phyloP scores from a whole-genome alignment of 805 yeast genomes.

The Wickerhamiella kurtzmanii region DNA sequence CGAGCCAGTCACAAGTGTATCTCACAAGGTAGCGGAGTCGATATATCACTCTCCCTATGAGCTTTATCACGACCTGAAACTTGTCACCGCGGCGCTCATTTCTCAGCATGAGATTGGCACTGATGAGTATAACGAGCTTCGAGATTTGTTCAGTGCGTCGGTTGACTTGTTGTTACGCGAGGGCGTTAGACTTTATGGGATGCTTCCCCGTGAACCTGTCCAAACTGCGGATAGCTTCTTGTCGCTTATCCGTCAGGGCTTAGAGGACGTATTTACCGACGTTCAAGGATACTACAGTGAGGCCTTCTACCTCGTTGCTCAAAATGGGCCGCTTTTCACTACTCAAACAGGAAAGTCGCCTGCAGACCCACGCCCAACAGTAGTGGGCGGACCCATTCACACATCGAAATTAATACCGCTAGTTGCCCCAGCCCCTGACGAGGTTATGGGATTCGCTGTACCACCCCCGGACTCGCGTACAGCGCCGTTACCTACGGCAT shows the following conservation, averaged over 20 bases:
- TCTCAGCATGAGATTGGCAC: constrained; percentile 20
- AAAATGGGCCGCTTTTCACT: constrained; percentile 67
- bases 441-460: constrained; percentile 28
- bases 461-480: constrained; percentile 32
- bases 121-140: constrained; percentile 18
- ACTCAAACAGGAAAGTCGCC: constrained; percentile 56
- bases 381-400: constrained; percentile 53
- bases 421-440: constrained; percentile 23
- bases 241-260: constrained; percentile 17
- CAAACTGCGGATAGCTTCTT: constrained; percentile 13
- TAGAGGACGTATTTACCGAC: constrained; percentile 34
- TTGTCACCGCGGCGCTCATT: constrained; percentile 19
- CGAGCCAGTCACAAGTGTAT: constrained; percentile 12
- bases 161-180: constrained; percentile 25
- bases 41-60: constrained; percentile 8
- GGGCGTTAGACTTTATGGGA: constrained; percentile 21
- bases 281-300: constrained; percentile 85
- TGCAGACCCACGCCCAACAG: constrained; percentile 60
- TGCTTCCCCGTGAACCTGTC: constrained; percentile 8
- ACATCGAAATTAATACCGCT: constrained; percentile 58
- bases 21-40: constrained; percentile 9
- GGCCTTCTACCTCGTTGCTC: constrained; percentile 44
- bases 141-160: constrained; percentile 22
- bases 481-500: constrained; percentile 36
- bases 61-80: constrained; percentile 23